These are phyloP conservation scores for Mycena haematopus DNA, from an alignment of 768 basidiomycete genomes.

Conservation along the genomic window DNA sequence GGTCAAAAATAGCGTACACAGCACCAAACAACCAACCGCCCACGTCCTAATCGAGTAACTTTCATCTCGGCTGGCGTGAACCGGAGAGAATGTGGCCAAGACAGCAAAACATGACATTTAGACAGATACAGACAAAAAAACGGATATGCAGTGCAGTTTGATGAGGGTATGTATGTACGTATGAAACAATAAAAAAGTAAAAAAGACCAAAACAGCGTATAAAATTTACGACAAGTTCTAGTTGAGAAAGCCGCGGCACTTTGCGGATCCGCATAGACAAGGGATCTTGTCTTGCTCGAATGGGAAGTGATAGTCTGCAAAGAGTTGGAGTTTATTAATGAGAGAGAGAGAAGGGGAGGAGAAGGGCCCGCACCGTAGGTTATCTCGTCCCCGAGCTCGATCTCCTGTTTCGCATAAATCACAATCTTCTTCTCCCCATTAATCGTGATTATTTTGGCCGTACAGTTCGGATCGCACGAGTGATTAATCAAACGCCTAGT, in stretches of 20 bases:
- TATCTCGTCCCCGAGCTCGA: conserved; percentile 97
- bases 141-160: conserved; percentile 22
- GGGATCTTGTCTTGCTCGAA: conserved; percentile 98
- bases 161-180: conserved; percentile 15
- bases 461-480: conserved; percentile 95
- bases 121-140: conserved; percentile 25
- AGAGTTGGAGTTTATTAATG: neutral
- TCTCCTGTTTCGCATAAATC: conserved; percentile 96
- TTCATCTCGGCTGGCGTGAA: neutral
- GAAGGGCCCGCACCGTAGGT: conserved; percentile 88
- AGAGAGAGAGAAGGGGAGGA: neutral
- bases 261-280: conserved; percentile 87
- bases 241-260: conserved; percentile 96
- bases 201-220: conserved; percentile 18
- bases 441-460: conserved; percentile 90
- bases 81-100: neutral
- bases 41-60: neutral
- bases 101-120: conserved; percentile 22
- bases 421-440: conserved; percentile 97
- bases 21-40: neutral
- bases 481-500: conserved; percentile 99
- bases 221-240: conserved; percentile 53
- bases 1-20: neutral
- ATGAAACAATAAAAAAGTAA: conserved; percentile 10
- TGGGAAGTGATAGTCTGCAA: conserved; percentile 96